A percentile compares a stretch with the other conserved stretches of the same genome.
phyloP scores from a whole-genome alignment of 192 early-diverging fungal species.

The Coemansia sp. region DNA sequence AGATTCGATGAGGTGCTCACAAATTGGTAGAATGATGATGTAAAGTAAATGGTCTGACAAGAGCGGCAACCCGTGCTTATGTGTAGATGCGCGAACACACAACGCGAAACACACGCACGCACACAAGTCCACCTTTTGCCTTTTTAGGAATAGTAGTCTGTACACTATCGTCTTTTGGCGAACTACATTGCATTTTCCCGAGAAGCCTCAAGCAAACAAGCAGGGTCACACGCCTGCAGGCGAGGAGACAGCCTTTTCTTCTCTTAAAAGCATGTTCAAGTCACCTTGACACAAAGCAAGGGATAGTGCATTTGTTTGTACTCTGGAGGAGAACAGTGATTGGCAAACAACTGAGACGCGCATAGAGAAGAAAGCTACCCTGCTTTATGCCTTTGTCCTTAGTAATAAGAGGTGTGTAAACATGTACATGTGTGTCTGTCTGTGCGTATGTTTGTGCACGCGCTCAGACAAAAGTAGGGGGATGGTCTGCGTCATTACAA shows the following conservation, averaged over 20 bases:
- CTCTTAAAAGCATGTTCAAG: neutral
- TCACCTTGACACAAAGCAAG: constrained; percentile 13
- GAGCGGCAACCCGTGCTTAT: neutral
- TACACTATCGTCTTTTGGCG: neutral
- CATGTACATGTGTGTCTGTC: neutral
- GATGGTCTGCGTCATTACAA: neutral
- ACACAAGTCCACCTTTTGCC: neutral
- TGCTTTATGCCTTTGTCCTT: constrained; percentile 1
- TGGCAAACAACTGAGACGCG: neutral
- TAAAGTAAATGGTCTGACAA: neutral
- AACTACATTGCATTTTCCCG: constrained; percentile 5
- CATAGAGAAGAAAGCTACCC: neutral
- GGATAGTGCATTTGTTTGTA: neutral
- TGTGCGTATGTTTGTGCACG: constrained; percentile 5
- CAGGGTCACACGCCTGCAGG: neutral
- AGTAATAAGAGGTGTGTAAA: neutral
- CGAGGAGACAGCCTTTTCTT: neutral
- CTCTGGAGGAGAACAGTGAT: constrained; percentile 1
- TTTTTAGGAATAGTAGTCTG: neutral
- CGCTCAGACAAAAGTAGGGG: neutral
- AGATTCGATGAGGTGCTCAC: neutral
- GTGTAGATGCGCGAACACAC: neutral
- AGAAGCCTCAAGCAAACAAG: neutral
- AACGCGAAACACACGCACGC: neutral
- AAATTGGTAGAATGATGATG: neutral